These are phyloP conservation scores for Aureobasidium vineae DNA, from an alignment of 2,329 filamentous ascomycete species.

Conservation along the genomic window DNA sequence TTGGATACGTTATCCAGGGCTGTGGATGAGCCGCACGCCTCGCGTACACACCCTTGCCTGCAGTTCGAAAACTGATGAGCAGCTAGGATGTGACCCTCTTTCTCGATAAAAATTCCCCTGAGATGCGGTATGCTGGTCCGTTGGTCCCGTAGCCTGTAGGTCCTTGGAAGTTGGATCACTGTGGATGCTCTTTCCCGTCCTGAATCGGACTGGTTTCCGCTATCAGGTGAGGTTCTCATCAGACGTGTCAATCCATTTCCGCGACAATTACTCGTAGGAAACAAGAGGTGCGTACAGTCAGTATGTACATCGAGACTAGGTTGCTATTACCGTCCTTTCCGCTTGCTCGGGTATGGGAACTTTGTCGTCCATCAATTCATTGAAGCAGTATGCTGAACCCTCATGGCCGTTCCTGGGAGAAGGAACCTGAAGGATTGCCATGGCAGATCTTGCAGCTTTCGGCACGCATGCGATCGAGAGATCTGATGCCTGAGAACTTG, in stretches of 20 bases:
- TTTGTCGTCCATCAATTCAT: background rate
- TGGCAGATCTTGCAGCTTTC: background rate
- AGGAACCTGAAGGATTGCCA: background rate
- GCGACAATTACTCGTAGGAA: background rate
- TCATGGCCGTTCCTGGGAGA: background rate
- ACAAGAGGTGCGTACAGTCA: no score
- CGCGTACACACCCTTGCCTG: conserved; percentile 1
- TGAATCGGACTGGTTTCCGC: background rate
- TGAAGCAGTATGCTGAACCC: background rate
- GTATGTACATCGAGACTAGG: no score
- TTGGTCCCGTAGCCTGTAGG: background rate
- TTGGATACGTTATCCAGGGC: background rate
- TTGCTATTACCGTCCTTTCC: no score
- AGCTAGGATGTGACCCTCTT: background rate
- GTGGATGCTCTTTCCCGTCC: background rate
- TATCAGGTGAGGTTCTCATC: background rate
- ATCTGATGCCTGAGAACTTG: conserved; percentile 11
- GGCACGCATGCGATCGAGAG: background rate
- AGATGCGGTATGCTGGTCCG: conserved; percentile 3
- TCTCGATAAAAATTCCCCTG: background rate
- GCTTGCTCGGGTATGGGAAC: background rate
- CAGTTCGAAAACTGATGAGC: background rate
- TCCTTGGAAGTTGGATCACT: background rate
- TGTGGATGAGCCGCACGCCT: conserved; percentile 10
- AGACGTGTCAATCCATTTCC: background rate